A percentile compares a stretch with the other conserved stretches of the same genome.
These are phyloP conservation scores for Neofusicoccum ribis DNA, from an alignment of 2,329 filamentous ascomycete species.

Conservation along the genomic window DNA sequence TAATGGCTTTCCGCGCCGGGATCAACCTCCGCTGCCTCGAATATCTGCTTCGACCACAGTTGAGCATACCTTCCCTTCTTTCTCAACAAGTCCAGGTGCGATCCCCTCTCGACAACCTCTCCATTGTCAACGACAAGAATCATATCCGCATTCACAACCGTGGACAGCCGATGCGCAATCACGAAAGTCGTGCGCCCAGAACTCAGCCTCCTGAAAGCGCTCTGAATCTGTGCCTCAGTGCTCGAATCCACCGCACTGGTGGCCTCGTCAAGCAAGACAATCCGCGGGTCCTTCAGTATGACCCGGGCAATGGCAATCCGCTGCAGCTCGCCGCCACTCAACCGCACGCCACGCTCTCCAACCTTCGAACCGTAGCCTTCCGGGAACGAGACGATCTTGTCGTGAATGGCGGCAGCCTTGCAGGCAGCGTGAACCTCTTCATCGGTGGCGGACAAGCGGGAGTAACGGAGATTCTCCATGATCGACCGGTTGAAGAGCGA, in stretches of 20 bases:
- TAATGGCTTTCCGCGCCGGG: too few species aligned
- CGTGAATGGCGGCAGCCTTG: slow-evolving; percentile 31
- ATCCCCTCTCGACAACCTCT: slow-evolving; percentile 69
- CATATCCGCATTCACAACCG: slow-evolving; percentile 77
- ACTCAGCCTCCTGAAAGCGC: slow-evolving; percentile 61
- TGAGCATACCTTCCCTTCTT: slow-evolving; percentile 67
- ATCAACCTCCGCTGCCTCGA: too few species aligned
- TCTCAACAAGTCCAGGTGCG: slow-evolving; percentile 70
- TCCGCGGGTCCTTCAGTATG: slow-evolving; percentile 64
- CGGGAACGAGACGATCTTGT: neutral
- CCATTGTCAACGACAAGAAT: slow-evolving; percentile 73
- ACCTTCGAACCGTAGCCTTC: slow-evolving; percentile 72
- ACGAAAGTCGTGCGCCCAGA: slow-evolving; percentile 70
- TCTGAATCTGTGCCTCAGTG: slow-evolving; percentile 56
- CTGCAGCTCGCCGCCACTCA: slow-evolving; percentile 85
- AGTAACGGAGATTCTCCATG: slow-evolving; percentile 41
- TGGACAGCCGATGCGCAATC: slow-evolving; percentile 75
- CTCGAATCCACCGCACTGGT: slow-evolving; percentile 65
- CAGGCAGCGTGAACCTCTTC: slow-evolving; percentile 50
- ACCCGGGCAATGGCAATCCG: slow-evolving; percentile 74
- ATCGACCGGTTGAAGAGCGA: slow-evolving; percentile 44
- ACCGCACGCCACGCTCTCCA: slow-evolving; percentile 73
- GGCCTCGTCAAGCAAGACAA: slow-evolving; percentile 75
- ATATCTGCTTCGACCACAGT: slow-evolving; percentile 66
- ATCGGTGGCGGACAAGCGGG: slow-evolving; percentile 53